Evolutionary conservation across 164 flowering plant genomes (phyloP), one percentile per base, ranked within the genome.

Genomic region (Berberis vulgaris): DNA sequence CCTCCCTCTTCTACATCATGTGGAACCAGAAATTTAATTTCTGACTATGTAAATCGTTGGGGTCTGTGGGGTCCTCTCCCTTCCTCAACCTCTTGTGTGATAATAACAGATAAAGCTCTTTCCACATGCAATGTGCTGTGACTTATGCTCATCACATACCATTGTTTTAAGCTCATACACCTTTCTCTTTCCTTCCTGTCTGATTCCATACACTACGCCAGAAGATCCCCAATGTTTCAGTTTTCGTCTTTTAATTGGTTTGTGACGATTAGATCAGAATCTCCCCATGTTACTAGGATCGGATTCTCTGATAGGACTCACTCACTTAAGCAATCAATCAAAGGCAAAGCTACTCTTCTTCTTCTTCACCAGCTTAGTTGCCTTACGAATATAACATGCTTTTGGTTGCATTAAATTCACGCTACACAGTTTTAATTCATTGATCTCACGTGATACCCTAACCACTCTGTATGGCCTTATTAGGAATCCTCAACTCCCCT

Each of bases 71-170:
- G 26, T 26, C 26, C 26, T 26, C 26, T 26, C 26, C 26, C 26
- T 26, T 26, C 26, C 26, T 26, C 26, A 26, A 26, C 26, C 26
- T 26, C 26, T 26, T 26, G 26, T 26, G 26, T 26, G 26, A 26
- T 26, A 26, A 26, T 26, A 26, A 26, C 26, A 26, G 44, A 41
- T 45, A 38, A 3, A 40, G 7, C 41, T 57, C 43, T 57, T 39
- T 42, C 44, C 60, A 57, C 60, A 57, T 57, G 60, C 60, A 9
- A 9, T 7, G 60, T 57, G 60, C 41, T 45, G 60, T 57, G 60
- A 26, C 44, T 6, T 57, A 6, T 2, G 10, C 55, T 52, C 13
- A 10, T 52, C n/a, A 11, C 12, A 11, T 3, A 52, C 26, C 26
- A 26, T 52, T 52, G 13, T 40, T 57, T 57, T 40, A 41, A 39